Percentiles rank a stretch among this genome's conserved stretches.
These are phyloP conservation scores for Taphrina communis DNA, from an alignment of 1,139 yeast genomes.

Conservation along the genomic window DNA sequence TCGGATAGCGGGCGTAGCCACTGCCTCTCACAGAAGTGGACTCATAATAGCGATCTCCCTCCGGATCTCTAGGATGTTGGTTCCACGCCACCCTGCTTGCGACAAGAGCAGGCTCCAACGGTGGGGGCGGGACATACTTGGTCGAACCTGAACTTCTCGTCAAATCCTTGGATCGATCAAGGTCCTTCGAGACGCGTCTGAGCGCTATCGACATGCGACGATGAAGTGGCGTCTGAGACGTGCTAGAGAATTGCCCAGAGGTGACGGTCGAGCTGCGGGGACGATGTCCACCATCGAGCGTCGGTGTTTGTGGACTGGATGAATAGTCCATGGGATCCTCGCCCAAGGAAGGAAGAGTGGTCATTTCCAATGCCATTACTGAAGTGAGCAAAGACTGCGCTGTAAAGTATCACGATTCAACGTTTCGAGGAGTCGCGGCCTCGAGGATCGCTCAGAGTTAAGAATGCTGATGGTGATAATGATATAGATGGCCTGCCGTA, in stretches of 20 bases:
- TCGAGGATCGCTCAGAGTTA: too few species aligned
- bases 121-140: slow-evolving; percentile 39
- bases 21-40: slow-evolving; percentile 24
- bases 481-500: not conserved
- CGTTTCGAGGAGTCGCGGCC: not conserved
- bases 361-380: slow-evolving; percentile 4
- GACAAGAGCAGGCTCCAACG: slow-evolving; percentile 28
- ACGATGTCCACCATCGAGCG: not conserved
- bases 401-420: not conserved
- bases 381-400: not conserved
- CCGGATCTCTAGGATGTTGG: slow-evolving; percentile 6
- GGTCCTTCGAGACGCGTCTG: slow-evolving; percentile 33
- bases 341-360: slow-evolving; percentile 16
- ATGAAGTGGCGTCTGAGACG: slow-evolving; percentile 29
- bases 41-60: slow-evolving; percentile 24
- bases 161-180: slow-evolving; percentile 16
- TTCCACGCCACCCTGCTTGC: slow-evolving; percentile 25
- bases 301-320: slow-evolving; percentile 2
- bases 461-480: not conserved
- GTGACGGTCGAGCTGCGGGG: slow-evolving; percentile 28
- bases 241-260: slow-evolving; percentile 24
- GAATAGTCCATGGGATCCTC: slow-evolving; percentile 6
- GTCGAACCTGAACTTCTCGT: slow-evolving; percentile 12
- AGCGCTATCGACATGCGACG: slow-evolving; percentile 32
- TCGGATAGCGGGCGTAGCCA: slow-evolving; percentile 39